Evolutionary conservation across 1,284 basidiomycete species (phyloP).

Genomic region (Melampsora americana): DNA sequence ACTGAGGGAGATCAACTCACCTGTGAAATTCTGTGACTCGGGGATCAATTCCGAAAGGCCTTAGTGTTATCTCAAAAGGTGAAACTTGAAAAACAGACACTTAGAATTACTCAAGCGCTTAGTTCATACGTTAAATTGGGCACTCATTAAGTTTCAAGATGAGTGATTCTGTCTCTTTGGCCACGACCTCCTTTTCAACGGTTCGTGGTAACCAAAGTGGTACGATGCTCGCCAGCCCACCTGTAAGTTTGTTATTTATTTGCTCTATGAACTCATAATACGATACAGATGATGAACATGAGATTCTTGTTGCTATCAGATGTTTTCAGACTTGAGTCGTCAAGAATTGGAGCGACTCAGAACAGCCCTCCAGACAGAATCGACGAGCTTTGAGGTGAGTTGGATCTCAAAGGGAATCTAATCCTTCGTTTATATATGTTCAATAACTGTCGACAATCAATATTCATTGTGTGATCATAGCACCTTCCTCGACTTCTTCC

Average conservation of each 20-base stretch:
- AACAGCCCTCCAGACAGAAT: background rate
- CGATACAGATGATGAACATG: background rate
- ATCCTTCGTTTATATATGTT: background rate
- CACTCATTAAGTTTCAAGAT: background rate
- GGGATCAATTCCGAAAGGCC: no score
- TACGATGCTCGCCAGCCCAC: background rate
- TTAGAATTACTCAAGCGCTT: no score
- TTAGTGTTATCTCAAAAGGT: no score
- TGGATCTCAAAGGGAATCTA: background rate
- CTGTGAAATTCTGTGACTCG: no score
- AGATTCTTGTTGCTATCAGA: background rate
- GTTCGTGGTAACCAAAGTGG: background rate
- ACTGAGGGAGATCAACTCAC: no score
- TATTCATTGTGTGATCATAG: background rate
- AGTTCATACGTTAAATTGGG: no score
- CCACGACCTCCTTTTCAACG: background rate
- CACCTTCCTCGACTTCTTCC: background rate
- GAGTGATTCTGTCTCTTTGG: background rate
- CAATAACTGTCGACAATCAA: background rate
- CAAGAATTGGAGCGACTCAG: background rate
- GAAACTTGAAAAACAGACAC: no score
- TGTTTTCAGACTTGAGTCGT: background rate
- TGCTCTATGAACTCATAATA: background rate
- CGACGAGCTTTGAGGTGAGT: background rate
- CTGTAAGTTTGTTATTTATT: background rate